phyloP scores from a whole-genome alignment of 495 filamentous ascomycete species.

The Lasiosphaeria ovina region DNA sequence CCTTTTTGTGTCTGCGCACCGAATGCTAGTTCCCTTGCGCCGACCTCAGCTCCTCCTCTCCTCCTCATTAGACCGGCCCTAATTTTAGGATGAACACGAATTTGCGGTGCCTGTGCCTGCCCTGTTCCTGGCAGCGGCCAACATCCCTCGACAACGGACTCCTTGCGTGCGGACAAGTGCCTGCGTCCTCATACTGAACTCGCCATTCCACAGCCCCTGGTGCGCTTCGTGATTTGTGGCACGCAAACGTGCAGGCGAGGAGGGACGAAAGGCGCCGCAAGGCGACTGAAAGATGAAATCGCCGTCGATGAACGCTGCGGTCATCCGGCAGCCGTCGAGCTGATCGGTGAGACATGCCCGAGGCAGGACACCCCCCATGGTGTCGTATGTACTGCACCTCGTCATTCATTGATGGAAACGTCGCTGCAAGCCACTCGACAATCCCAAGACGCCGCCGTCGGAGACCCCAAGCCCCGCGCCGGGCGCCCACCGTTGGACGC shows the following conservation, averaged over 20 bases:
- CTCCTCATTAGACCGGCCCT: no score
- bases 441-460: not conserved
- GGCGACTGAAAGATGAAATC: no score
- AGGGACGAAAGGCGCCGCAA: no score
- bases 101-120: no score
- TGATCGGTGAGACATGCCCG: not conserved
- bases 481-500: not conserved
- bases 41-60: no score
- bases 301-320: no score
- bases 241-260: not conserved
- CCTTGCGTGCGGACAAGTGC: not conserved
- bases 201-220: not conserved
- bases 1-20: not conserved
- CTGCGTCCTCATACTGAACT: not conserved
- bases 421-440: not conserved
- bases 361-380: not conserved
- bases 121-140: no score
- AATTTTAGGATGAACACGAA: no score
- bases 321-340: no score
- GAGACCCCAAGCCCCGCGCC: not conserved
- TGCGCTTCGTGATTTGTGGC: not conserved
- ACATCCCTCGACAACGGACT: no score
- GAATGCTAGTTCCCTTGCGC: no score
- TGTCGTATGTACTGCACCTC: not conserved
- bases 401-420: not conserved